Conservation (phyloP, 352 stramenopile genomes). For the Pythium dissotocum region DNA sequence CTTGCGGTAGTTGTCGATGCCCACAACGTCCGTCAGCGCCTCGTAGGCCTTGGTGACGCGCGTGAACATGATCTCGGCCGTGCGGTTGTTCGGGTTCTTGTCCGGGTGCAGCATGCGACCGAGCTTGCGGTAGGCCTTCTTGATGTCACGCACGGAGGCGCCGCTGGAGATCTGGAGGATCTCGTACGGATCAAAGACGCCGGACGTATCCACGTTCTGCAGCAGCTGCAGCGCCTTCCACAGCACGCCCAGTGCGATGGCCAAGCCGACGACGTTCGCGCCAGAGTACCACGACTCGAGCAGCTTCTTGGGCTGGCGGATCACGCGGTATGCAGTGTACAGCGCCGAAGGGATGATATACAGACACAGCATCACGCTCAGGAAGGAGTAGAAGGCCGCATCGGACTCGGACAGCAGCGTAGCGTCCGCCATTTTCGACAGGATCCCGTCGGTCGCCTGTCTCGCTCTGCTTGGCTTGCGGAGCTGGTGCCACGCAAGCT, state of each 20-base stretch:
- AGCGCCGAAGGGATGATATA: constrained; percentile 68
- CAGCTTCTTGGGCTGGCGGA: constrained; percentile 46
- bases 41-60: constrained; percentile 87
- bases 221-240: constrained; percentile 58
- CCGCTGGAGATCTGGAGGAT: constrained; percentile 72
- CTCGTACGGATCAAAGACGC: constrained; percentile 86
- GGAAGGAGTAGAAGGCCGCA: constrained; percentile 83
- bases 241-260: constrained; percentile 42
- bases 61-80: constrained; percentile 46
- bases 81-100: constrained; percentile 72
- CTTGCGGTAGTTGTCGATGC: constrained; percentile 79
- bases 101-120: constrained; percentile 74
- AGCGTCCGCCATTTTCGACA: constrained; percentile 17
- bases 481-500: constrained; percentile 19
- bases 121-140: constrained; percentile 73
- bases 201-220: constrained; percentile 72
- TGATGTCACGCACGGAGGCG: constrained; percentile 58
- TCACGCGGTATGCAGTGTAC: constrained; percentile 54
- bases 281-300: constrained; percentile 46
- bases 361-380: constrained; percentile 75
- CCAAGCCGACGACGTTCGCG: constrained; percentile 52
- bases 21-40: constrained; percentile 67
- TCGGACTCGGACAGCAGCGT: constrained; percentile 63
- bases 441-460: neutral
- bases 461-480: neutral